Percentiles rank a stretch among this genome's conserved stretches.
Evolutionary conservation across 805 yeast genomes (phyloP).

Genomic region (Maudiozyma saulgeensis): DNA sequence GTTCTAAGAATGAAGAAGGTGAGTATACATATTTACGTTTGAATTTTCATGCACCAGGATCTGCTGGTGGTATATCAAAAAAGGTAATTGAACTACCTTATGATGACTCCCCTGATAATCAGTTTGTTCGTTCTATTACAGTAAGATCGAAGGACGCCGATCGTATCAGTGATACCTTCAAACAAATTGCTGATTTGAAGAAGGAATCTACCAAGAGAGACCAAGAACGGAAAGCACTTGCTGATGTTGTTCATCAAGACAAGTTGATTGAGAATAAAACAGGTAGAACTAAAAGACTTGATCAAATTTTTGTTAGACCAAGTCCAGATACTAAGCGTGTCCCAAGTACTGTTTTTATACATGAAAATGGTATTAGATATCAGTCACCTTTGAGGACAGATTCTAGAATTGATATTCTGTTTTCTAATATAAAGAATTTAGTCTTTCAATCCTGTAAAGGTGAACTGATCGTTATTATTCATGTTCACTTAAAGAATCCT

Average conservation of each 20-base stretch:
- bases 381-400: conserved; percentile 79
- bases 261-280: conserved; percentile 72
- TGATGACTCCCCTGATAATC: conserved; percentile 78
- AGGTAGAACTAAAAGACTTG: conserved; percentile 78
- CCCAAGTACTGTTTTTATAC: conserved; percentile 84
- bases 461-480: conserved; percentile 85
- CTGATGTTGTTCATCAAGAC: conserved; percentile 91
- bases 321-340: conserved; percentile 95
- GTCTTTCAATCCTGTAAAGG: conserved; percentile 95
- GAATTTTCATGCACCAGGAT: conserved; percentile 90
- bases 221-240: conserved; percentile 80
- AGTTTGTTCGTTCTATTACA: conserved; percentile 78
- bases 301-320: conserved; percentile 84
- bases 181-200: conserved; percentile 84
- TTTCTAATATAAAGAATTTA: conserved; percentile 83
- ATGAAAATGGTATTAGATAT: conserved; percentile 92
- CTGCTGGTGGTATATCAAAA: conserved; percentile 55
- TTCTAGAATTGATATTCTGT: conserved; percentile 78
- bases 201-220: conserved; percentile 86
- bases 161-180: conserved; percentile 81
- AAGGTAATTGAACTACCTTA: conserved; percentile 79
- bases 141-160: conserved; percentile 85
- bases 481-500: conserved; percentile 85
- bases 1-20: conserved; percentile 93
- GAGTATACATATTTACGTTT: conserved; percentile 84